Percentiles rank a stretch among this genome's conserved stretches.
Conservation (phyloP, 148 eudicot genomes). For the Polygonum aviculare region DNA sequence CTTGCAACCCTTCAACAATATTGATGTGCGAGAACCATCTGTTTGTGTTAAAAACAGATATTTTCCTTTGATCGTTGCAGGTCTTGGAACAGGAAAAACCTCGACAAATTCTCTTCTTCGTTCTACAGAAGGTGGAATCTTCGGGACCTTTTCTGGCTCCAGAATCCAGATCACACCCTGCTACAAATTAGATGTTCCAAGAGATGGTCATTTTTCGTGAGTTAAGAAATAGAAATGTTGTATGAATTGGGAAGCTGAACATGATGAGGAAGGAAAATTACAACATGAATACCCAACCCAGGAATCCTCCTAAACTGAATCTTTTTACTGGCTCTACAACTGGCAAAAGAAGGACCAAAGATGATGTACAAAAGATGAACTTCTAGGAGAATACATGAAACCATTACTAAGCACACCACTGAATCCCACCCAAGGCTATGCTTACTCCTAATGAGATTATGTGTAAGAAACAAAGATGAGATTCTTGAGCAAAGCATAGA, state of each 20-base stretch:
- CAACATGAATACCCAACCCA: neutral
- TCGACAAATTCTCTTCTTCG: constrained; percentile 59
- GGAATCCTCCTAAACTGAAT: neutral
- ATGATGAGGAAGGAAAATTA: neutral
- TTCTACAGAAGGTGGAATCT: constrained; percentile 34
- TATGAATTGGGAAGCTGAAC: neutral
- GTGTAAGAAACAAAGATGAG: neutral
- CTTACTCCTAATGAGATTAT: neutral
- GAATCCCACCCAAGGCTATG: neutral
- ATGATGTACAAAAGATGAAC: neutral
- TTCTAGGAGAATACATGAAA: neutral
- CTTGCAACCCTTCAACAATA: constrained; percentile 59
- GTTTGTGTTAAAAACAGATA: constrained; percentile 48
- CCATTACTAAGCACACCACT: neutral
- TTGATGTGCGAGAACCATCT: constrained; percentile 54
- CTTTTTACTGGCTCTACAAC: neutral
- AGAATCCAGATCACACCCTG: constrained; percentile 85
- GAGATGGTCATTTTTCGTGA: neutral
- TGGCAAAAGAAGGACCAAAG: constrained; percentile 1
- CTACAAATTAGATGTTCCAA: constrained; percentile 12
- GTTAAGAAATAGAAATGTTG: neutral
- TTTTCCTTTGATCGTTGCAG: constrained; percentile 64
- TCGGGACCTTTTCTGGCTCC: constrained; percentile 57
- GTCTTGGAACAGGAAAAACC: constrained; percentile 58
- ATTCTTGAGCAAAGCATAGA: neutral